phyloP scores from a whole-genome alignment of 78 protist genomes.

The Dictyostelium purpureum region DNA sequence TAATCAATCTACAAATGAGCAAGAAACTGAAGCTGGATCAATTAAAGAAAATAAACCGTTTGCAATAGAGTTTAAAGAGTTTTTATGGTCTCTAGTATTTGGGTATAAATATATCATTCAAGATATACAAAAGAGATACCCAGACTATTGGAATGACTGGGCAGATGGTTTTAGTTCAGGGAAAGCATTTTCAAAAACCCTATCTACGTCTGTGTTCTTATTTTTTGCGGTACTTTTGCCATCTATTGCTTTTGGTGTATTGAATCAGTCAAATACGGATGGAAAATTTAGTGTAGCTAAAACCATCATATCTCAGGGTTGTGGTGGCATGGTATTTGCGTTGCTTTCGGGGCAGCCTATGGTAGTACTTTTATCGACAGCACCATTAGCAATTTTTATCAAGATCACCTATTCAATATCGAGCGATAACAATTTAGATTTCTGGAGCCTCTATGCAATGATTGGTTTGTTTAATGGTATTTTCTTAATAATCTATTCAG shows the following conservation, averaged over 20 bases:
- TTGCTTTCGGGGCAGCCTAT: slow-evolving; percentile 4
- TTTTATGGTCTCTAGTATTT: too few species aligned
- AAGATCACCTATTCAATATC: slow-evolving; percentile 14
- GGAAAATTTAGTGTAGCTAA: slow-evolving; percentile 2
- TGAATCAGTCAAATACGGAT: slow-evolving; percentile 2
- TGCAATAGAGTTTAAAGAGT: neutral
- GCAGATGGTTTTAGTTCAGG: neutral
- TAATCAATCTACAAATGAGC: neutral
- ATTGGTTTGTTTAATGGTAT: slow-evolving; percentile 24
- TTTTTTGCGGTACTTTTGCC: slow-evolving; percentile 20
- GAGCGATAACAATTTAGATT: slow-evolving; percentile 6
- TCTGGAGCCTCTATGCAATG: neutral
- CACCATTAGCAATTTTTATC: slow-evolving; percentile 30
- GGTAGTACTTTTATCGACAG: slow-evolving; percentile 20
- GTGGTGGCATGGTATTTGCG: slow-evolving; percentile 40
- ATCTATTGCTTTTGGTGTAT: slow-evolving; percentile 28
- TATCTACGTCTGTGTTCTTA: slow-evolving; percentile 23
- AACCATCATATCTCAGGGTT: neutral
- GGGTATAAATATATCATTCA: neutral
- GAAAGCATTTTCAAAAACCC: neutral
- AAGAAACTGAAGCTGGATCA: neutral
- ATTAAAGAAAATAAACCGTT: neutral
- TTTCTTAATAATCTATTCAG: neutral
- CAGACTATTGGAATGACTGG: neutral
- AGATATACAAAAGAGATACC: neutral